Conservation (phyloP, 1,139 yeast species). For the Debaryomyces subglobosus region DNA sequence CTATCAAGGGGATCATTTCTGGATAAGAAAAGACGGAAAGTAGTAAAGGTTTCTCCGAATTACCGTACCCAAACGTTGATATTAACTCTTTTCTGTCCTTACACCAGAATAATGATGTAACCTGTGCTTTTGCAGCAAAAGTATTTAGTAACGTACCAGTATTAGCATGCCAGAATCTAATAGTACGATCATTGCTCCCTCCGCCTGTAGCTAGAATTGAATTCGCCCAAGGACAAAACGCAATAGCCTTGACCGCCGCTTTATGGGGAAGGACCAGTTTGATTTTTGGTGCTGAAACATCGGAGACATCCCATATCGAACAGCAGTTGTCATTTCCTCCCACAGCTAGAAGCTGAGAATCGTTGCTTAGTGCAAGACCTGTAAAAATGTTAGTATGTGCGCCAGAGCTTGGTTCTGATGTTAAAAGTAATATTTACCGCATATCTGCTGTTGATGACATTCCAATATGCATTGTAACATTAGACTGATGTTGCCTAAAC, state of each 20-base stretch:
- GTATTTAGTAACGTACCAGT: conserved; percentile 70
- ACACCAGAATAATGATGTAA: conserved; percentile 83
- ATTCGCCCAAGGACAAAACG: conserved; percentile 50
- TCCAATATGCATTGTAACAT: conserved; percentile 31
- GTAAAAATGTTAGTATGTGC: conserved; percentile 9
- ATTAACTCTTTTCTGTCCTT: conserved; percentile 59
- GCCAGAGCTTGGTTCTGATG: background rate
- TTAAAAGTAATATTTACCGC: conserved; percentile 47
- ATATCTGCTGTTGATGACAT: conserved; percentile 67
- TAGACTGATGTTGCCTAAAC: conserved; percentile 12
- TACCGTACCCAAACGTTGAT: conserved; percentile 83
- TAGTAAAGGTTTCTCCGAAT: conserved; percentile 46
- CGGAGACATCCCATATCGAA: conserved; percentile 62
- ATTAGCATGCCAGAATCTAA: conserved; percentile 81
- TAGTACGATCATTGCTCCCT: conserved; percentile 45
- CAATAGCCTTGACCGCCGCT: conserved; percentile 49
- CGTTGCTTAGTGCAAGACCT: conserved; percentile 59
- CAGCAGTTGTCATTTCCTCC: conserved; percentile 79
- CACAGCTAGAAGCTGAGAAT: conserved; percentile 56
- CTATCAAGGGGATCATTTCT: conserved; percentile 48
- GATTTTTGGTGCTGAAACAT: conserved; percentile 43
- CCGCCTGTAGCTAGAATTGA: conserved; percentile 49
- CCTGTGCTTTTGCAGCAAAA: conserved; percentile 65
- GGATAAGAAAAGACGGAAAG: conserved; percentile 71
- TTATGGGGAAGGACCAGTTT: conserved; percentile 46